Evolutionary conservation across 768 basidiomycete genomes (phyloP).

Genomic region (Suillus subalutaceus): DNA sequence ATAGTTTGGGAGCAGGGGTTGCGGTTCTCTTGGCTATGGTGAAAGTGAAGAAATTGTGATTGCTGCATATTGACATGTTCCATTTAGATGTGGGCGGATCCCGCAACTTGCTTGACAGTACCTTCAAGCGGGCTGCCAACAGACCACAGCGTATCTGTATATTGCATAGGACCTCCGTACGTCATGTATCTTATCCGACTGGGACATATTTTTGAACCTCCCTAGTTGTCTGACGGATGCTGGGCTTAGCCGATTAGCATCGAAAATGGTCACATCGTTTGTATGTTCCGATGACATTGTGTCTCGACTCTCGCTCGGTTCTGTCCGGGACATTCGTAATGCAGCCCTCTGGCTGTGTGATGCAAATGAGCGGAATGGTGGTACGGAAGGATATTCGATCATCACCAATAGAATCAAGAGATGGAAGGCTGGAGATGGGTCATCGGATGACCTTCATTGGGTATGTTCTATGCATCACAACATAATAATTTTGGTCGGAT

Average conservation of each 20-base stretch:
- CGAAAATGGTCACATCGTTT: slow-evolving; percentile 72
- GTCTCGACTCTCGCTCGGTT: slow-evolving; percentile 75
- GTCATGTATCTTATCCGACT: slow-evolving; percentile 26
- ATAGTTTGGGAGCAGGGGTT: slow-evolving; percentile 84
- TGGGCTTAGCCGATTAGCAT: slow-evolving; percentile 58
- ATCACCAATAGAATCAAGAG: slow-evolving; percentile 52
- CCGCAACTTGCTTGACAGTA: slow-evolving; percentile 69
- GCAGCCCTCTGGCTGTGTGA: slow-evolving; percentile 83
- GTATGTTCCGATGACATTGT: slow-evolving; percentile 85
- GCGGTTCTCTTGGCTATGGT: slow-evolving; percentile 76
- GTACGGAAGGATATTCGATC: slow-evolving; percentile 40
- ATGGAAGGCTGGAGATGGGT: slow-evolving; percentile 65
- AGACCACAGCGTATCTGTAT: slow-evolving; percentile 68
- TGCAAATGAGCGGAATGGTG: slow-evolving; percentile 49
- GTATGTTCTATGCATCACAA: slow-evolving; percentile 34
- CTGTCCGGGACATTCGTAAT: slow-evolving; percentile 73
- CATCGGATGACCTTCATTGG: slow-evolving; percentile 53
- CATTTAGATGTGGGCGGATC: slow-evolving; percentile 83
- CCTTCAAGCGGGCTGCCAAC: slow-evolving; percentile 71
- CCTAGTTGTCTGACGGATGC: slow-evolving; percentile 64
- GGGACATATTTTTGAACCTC: not conserved
- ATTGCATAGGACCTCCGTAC: slow-evolving; percentile 81
- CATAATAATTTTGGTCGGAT: slow-evolving; percentile 55
- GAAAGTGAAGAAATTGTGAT: slow-evolving; percentile 24
- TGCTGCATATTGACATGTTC: not conserved